Conservation (phyloP, 2,329 filamentous ascomycete species). For the Pseudogymnoascus sp. region DNA sequence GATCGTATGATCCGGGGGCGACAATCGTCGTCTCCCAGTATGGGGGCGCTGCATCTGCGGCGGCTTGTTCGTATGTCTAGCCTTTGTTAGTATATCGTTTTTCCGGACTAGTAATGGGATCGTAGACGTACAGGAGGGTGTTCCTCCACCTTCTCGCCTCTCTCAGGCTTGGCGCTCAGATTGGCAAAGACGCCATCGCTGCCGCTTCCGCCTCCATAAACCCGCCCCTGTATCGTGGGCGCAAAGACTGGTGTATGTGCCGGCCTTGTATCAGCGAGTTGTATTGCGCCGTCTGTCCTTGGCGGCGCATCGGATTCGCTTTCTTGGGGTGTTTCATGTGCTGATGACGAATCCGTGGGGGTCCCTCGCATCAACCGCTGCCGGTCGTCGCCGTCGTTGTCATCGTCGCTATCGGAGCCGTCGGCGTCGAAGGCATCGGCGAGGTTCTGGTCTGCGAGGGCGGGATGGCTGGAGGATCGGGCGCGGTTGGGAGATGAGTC, state of each 20-base stretch:
- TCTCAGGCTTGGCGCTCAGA: slow-evolving; percentile 79
- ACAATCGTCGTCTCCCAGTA: slow-evolving; percentile 99
- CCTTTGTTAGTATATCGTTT: slow-evolving; percentile 4
- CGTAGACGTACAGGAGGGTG: slow-evolving; percentile 70
- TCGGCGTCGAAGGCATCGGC: slow-evolving; percentile 88
- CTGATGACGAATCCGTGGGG: slow-evolving; percentile 23
- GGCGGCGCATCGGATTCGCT: slow-evolving; percentile 11
- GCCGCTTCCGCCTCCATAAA: slow-evolving; percentile 66
- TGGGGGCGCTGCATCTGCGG: slow-evolving; percentile 87
- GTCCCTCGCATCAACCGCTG: slow-evolving; percentile 74
- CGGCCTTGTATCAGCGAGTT: slow-evolving; percentile 17
- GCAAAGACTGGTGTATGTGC: slow-evolving; percentile 23
- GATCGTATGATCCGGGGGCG: slow-evolving; percentile 79
- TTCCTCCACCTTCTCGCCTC: slow-evolving; percentile 73
- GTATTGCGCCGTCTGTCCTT: slow-evolving; percentile 7
- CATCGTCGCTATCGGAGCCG: slow-evolving; percentile 62
- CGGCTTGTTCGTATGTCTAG: slow-evolving; percentile 95
- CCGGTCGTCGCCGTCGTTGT: slow-evolving; percentile 69
- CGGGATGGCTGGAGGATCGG: slow-evolving; percentile 28
- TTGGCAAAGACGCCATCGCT: slow-evolving; percentile 97
- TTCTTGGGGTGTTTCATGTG: slow-evolving; percentile 25
- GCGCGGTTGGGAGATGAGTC: slow-evolving; percentile 56
- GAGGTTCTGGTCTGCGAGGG: slow-evolving; percentile 66
- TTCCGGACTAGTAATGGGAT: slow-evolving; percentile 12
- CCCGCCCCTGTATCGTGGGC: slow-evolving; percentile 30